Evolutionary conservation across 495 filamentous ascomycete species (phyloP), one percentile per base, ranked within the genome.

Genomic region (Lasiosphaeriaceae sp.): DNA sequence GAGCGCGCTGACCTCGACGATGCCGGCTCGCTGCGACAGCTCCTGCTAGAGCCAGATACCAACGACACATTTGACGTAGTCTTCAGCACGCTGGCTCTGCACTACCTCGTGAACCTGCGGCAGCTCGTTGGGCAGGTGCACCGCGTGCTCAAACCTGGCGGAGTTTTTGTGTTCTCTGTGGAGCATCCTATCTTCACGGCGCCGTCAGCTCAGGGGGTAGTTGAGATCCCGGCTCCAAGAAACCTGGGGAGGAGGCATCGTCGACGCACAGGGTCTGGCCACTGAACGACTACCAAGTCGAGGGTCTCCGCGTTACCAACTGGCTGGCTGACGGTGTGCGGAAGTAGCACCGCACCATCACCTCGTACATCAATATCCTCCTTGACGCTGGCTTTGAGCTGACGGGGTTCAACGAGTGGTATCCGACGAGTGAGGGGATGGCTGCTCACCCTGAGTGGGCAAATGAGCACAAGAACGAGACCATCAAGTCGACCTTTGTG

Each of bases 171-270:
- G 17, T 75, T 71, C 48, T 71, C 68, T 0, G 55, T 74, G 16
- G 71, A 74, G 50, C 74, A 77, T 50, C 71, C 71, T 9, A 66
- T 74, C 43, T 70, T 63, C 44, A 71, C 72, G 48, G 70, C 72
- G 11, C 72, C 74, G 26, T 58, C 59, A 0, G 61, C 52, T 12
- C 66, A 61, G 9, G 50, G 48, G 14, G 59, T 70, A 5, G 44
- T 58, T 9, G 49, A 58, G 56, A 46, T 57, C 16, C 29, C 45
- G 8, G 21, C 37, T 12, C 21, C 29, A 22, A 45, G 16, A 63
- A 72, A 44, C 35, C 55, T 29, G 59, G 62, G 20, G 59, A 53
- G 14, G 60, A 52, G 0, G 37, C n/a, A 11, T 7, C 21, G 26
- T 16, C 2, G n/a, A 17, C 6, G 23, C 22, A 53, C 0, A 50